phyloP scores from a whole-genome alignment of 2,329 filamentous ascomycete genomes.

The Pseudogymnoascus sp. region DNA sequence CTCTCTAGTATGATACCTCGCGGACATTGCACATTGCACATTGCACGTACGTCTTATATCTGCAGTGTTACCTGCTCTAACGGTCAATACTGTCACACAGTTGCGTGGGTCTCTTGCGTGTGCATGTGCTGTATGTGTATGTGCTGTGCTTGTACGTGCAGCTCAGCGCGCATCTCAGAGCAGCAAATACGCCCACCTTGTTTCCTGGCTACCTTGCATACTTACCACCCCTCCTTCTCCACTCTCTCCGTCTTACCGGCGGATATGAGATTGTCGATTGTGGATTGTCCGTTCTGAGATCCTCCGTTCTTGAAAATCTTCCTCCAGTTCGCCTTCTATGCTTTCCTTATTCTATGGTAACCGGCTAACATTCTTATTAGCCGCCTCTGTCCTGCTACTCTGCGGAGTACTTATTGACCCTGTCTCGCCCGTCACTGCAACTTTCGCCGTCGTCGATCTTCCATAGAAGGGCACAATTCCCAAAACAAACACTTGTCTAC shows the following conservation, averaged over 20 bases:
- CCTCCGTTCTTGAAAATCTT: neutral
- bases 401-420: neutral
- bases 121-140: neutral
- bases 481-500: neutral
- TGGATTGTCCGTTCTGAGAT: neutral
- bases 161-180: neutral
- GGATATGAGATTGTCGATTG: neutral
- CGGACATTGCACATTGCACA: neutral
- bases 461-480: neutral
- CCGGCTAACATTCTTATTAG: neutral
- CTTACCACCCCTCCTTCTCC: neutral
- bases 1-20: neutral
- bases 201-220: neutral
- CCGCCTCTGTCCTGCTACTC: neutral
- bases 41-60: neutral
- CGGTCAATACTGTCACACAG: neutral
- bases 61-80: neutral
- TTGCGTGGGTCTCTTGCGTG: slow-evolving; percentile 2
- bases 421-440: neutral
- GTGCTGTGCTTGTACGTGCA: neutral
- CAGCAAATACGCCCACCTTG: neutral
- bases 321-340: neutral
- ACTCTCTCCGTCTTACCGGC: neutral
- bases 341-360: neutral
- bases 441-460: neutral